These are phyloP conservation scores for Zalerion maritima DNA, from an alignment of 495 filamentous ascomycete species.

Conservation along the genomic window DNA sequence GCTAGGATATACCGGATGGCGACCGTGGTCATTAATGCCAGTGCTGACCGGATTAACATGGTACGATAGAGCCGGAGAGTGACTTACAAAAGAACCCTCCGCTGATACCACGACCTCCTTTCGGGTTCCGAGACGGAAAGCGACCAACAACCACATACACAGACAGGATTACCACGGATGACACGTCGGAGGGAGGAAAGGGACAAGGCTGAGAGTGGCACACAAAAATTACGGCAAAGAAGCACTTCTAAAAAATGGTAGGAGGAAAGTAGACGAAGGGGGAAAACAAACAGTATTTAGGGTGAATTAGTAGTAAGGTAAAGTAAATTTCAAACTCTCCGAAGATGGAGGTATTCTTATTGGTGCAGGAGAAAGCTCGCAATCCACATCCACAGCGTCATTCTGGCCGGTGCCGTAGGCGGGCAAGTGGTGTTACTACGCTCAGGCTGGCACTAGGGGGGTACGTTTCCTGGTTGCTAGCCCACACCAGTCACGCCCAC, in stretches of 20 bases:
- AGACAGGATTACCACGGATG: background rate
- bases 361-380: conserved; percentile 2
- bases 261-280: conserved; percentile 6
- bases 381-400: too few species aligned
- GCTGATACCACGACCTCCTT: background rate
- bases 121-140: background rate
- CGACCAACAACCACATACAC: conserved; percentile 3
- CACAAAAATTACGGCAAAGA: conserved; percentile 7
- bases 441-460: too few species aligned
- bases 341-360: conserved; percentile 10
- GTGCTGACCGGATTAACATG: too few species aligned
- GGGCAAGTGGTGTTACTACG: too few species aligned
- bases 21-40: too few species aligned
- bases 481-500: too few species aligned
- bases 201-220: conserved; percentile 1
- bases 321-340: conserved; percentile 9
- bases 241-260: conserved; percentile 6
- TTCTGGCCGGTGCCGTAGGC: too few species aligned
- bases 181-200: conserved; percentile 2
- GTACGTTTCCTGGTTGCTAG: too few species aligned
- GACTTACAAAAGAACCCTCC: conserved; percentile 10
- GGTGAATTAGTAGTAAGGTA: conserved; percentile 6
- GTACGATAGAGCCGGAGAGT: conserved; percentile 2
- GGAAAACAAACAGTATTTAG: background rate
- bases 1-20: too few species aligned